phyloP scores from a whole-genome alignment of 352 stramenopile genomes.

The Thalassiosira mediterranea region DNA sequence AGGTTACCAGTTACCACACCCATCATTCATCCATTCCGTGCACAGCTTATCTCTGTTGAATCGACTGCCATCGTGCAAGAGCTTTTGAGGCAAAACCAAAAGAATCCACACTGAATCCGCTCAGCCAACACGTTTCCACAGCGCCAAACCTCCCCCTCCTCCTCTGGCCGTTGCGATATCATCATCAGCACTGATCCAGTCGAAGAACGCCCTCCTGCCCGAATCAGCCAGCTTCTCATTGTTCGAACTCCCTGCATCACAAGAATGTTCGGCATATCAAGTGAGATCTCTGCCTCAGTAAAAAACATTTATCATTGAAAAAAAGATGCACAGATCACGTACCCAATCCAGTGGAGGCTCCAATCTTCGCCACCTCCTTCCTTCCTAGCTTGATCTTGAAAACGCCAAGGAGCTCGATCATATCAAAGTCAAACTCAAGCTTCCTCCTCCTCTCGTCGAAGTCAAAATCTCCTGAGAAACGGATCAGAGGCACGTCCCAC shows the following conservation, averaged over 20 bases:
- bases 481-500: constrained; percentile 66
- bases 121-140: constrained; percentile 78
- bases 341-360: constrained; percentile 69
- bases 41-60: too few species aligned
- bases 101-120: neutral
- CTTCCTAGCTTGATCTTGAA: constrained; percentile 64
- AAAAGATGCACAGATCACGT: too few species aligned
- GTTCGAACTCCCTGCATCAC: too few species aligned
- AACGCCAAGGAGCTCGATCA: constrained; percentile 68
- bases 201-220: constrained; percentile 79
- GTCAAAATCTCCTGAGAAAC: constrained; percentile 79
- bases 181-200: constrained; percentile 84
- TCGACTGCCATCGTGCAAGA: neutral
- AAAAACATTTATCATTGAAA: too few species aligned
- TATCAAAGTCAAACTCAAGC: constrained; percentile 80
- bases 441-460: constrained; percentile 66
- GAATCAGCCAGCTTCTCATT: constrained; percentile 72
- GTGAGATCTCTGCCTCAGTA: too few species aligned
- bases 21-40: too few species aligned
- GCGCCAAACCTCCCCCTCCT: constrained; percentile 78
- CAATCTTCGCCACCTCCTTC: constrained; percentile 66
- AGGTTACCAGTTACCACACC: too few species aligned
- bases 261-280: too few species aligned
- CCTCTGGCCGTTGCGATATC: constrained; percentile 82
- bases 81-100: neutral